Evolutionary conservation across 257 asterid genomes (phyloP).

Genomic region (Salvia splendens): DNA sequence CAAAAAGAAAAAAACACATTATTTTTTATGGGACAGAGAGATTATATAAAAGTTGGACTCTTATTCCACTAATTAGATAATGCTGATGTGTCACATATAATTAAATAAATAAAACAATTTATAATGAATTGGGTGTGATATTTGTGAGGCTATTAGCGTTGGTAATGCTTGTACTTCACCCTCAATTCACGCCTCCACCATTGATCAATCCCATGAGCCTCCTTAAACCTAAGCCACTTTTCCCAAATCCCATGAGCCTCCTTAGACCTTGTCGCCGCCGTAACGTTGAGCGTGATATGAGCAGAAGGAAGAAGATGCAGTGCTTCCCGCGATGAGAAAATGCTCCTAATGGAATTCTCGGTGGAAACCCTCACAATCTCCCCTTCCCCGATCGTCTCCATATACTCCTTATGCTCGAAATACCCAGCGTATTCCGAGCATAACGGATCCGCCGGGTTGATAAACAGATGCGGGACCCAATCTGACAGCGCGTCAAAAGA

Average conservation of each 20-base stretch:
- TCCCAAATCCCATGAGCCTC: too few relatives aligned
- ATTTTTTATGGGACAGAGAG: too few relatives aligned
- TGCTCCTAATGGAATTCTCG: constrained; percentile 56
- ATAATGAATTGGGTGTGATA: too few relatives aligned
- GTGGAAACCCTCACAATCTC: constrained; percentile 60
- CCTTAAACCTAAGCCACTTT: constrained; percentile 30
- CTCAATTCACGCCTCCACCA: constrained; percentile 68
- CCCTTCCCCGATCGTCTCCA: constrained; percentile 55
- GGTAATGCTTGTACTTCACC: constrained; percentile 38
- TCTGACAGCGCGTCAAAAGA: constrained; percentile 43
- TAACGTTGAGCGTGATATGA: constrained; percentile 42
- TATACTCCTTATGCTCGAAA: constrained; percentile 65
- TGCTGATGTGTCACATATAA: too few relatives aligned
- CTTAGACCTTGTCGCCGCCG: constrained; percentile 13
- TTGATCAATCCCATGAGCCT: constrained; percentile 68
- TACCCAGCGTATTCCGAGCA: constrained; percentile 65
- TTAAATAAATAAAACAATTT: too few relatives aligned
- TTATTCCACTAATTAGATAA: too few relatives aligned
- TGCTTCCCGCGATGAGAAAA: constrained; percentile 45
- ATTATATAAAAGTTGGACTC: too few relatives aligned
- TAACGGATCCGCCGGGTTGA: constrained; percentile 61
- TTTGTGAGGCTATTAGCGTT: constrained; percentile 14
- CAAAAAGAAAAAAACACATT: too few relatives aligned
- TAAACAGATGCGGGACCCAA: constrained; percentile 74
- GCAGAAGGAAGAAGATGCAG: constrained; percentile 74